These are phyloP conservation scores for Sextonia rubra DNA, from an alignment of 164 flowering plant species.

Conservation along the genomic window DNA sequence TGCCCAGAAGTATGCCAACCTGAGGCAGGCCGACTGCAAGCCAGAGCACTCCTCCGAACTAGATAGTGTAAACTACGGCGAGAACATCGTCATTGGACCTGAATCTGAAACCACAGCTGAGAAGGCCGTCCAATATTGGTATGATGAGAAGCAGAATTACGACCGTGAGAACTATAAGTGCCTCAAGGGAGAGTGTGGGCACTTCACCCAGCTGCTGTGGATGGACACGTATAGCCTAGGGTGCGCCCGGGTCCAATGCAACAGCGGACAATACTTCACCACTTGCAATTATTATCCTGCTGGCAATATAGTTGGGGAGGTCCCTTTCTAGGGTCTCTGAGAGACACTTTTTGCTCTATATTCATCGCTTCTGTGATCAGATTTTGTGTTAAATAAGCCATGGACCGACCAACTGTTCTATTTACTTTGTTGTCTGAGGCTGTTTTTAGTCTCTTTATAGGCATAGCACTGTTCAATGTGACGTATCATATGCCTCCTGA, in stretches of 20 bases:
- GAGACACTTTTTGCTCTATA: too few relatives aligned
- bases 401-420: too few relatives aligned
- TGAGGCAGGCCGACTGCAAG: slow-evolving; percentile 19
- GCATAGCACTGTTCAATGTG: too few relatives aligned
- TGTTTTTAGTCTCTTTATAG: too few relatives aligned
- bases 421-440: too few relatives aligned
- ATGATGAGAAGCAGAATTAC: background rate
- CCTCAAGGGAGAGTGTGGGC: slow-evolving; percentile 20
- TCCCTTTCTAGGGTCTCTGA: background rate
- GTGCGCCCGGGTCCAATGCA: slow-evolving; percentile 12
- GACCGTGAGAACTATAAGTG: slow-evolving; percentile 25
- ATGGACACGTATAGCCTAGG: slow-evolving; percentile 31
- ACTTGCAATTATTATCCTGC: slow-evolving; percentile 23
- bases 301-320: slow-evolving; percentile 15
- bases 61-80: slow-evolving; percentile 35
- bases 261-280: background rate
- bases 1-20: slow-evolving; percentile 31
- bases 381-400: too few relatives aligned
- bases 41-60: slow-evolving; percentile 35
- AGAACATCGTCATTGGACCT: slow-evolving; percentile 14
- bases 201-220: slow-evolving; percentile 54
- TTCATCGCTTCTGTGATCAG: too few relatives aligned
- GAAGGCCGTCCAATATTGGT: slow-evolving; percentile 6
- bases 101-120: slow-evolving; percentile 6
- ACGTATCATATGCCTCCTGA: too few relatives aligned